Percentiles rank a stretch among this genome's conserved stretches.
These are phyloP conservation scores for Marasmius tenuissimus DNA, from an alignment of 1,284 basidiomycete genomes.

Conservation along the genomic window DNA sequence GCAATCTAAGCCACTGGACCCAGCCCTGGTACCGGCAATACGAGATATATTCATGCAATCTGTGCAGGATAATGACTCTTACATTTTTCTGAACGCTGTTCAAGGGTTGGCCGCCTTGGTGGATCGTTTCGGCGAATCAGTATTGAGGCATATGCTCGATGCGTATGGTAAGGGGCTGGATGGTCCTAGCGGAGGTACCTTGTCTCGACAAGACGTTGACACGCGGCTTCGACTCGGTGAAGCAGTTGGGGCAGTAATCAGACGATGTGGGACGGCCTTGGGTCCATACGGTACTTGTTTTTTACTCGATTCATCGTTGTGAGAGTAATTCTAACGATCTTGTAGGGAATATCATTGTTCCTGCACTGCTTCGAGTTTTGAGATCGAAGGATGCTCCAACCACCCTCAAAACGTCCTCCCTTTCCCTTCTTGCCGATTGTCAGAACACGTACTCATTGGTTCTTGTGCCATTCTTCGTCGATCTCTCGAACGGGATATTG, in stretches of 20 bases:
- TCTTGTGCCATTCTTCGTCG: constrained; percentile 60
- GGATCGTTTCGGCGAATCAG: constrained; percentile 73
- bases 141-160: constrained; percentile 64
- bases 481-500: constrained; percentile 66
- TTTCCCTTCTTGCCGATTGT: constrained; percentile 81
- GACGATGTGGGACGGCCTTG: constrained; percentile 71
- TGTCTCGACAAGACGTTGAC: constrained; percentile 74
- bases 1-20: constrained; percentile 38
- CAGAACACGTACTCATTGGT: constrained; percentile 64
- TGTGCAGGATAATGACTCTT: constrained; percentile 91
- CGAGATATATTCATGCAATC: constrained; percentile 86
- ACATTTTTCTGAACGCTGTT: constrained; percentile 92
- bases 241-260: constrained; percentile 80
- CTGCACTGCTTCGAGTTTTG: constrained; percentile 63
- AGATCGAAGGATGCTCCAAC: constrained; percentile 64
- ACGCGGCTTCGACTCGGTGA: constrained; percentile 84
- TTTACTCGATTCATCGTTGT: not conserved
- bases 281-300: constrained; percentile 62
- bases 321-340: constrained; percentile 7
- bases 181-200: constrained; percentile 42
- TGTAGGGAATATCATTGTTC: constrained; percentile 70
- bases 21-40: constrained; percentile 78
- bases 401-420: constrained; percentile 73
- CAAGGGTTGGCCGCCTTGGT: constrained; percentile 87
- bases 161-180: constrained; percentile 61